Percentiles rank a stretch among this genome's conserved stretches.
Evolutionary conservation across 2,329 filamentous ascomycete species (phyloP).

Genomic region (Dryadomyces quercivorus): DNA sequence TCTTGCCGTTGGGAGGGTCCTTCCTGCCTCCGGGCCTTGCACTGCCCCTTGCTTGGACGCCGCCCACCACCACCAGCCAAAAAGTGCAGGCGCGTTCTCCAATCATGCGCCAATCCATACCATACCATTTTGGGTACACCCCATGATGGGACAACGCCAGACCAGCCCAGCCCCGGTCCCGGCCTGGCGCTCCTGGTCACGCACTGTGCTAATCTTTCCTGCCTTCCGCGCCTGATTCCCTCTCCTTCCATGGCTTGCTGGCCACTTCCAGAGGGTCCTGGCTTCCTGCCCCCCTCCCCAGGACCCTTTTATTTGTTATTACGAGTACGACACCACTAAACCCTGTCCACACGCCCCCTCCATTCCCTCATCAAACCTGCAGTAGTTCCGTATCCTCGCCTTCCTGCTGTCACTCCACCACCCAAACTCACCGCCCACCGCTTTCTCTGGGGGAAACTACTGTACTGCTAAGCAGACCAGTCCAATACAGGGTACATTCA

Average conservation of each 20-base stretch:
- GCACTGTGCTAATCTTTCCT: constrained; percentile 6
- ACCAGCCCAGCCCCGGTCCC: constrained; percentile 6
- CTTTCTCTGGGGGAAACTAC: not conserved
- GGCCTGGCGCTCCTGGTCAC: not conserved
- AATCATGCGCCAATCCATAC: constrained; percentile 4
- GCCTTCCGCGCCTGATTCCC: constrained; percentile 1
- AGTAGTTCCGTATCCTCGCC: constrained; percentile 2
- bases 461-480: too few relatives aligned
- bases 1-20: not conserved
- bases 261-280: not conserved
- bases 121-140: constrained; percentile 8
- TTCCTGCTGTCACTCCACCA: not conserved
- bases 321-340: not conserved
- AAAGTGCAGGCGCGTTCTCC: not conserved
- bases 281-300: too few relatives aligned
- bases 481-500: not conserved
- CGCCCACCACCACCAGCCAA: not conserved
- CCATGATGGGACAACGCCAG: constrained; percentile 10
- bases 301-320: not conserved
- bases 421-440: constrained; percentile 6
- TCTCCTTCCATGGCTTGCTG: constrained; percentile 5
- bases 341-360: not conserved
- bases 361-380: constrained; percentile 6
- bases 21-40: not conserved
- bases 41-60: constrained; percentile 2